Conservation (phyloP, 768 basidiomycete species). For the Cystobasidium ongulense region DNA sequence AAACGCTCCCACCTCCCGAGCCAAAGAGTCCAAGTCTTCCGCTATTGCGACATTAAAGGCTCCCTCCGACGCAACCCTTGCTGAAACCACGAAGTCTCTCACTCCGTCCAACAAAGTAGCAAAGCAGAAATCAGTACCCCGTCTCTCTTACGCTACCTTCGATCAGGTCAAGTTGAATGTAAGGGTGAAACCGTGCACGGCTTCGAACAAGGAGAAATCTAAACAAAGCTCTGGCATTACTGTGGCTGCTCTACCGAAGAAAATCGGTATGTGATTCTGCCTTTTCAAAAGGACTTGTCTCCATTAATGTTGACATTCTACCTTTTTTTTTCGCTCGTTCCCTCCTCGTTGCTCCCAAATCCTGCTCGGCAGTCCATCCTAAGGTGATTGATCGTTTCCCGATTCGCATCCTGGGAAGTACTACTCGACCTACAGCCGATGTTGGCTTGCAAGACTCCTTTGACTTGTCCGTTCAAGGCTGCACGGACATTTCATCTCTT, state of each 20-base stretch:
- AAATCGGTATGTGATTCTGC: neutral
- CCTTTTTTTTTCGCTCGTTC: too few relatives aligned
- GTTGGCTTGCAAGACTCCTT: neutral
- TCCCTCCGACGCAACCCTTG: too few relatives aligned
- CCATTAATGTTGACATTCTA: neutral
- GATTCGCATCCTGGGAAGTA: neutral
- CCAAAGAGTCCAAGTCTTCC: neutral
- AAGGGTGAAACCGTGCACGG: neutral
- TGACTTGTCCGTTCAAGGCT: neutral
- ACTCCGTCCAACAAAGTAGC: too few relatives aligned
- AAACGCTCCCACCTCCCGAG: neutral
- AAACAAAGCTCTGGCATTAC: neutral
- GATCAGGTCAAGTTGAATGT: constrained; percentile 1
- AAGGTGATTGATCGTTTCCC: neutral
- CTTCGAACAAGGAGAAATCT: neutral
- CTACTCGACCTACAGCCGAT: neutral
- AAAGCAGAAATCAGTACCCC: neutral
- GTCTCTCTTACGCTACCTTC: neutral
- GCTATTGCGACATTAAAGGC: too few relatives aligned
- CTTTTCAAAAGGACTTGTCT: neutral
- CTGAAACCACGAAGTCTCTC: too few relatives aligned
- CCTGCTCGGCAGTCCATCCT: neutral
- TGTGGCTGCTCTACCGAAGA: neutral
- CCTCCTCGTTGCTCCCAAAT: neutral
- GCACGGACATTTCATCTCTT: neutral